Evolutionary conservation across 1,284 basidiomycete species (phyloP), one percentile per base, ranked within the genome.

Genomic region (Melampsora larici-populina): DNA sequence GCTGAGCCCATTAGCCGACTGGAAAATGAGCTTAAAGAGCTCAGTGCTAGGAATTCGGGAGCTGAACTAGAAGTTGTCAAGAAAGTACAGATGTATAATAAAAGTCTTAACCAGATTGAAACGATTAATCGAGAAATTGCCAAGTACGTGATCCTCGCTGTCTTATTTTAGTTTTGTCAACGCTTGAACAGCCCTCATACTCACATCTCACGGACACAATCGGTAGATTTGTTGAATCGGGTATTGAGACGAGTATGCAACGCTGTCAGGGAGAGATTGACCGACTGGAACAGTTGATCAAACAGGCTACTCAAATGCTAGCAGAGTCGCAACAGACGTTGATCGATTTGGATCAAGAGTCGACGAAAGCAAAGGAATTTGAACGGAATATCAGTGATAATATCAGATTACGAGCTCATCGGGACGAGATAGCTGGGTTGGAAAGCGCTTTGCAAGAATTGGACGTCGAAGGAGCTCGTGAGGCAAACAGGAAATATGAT

Each of bases 381-480:
- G 82, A 85, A 78, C 82, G 85, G 63, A 95, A 92, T 83, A 86
- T 97, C 80, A 89, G 90, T 79, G 91, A 94, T 83, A 99, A 98
- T 83, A 86, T 95, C 63, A 89, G 91, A 11, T 89, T 92, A 79
- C 87, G 93, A 70, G 88, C 88, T 81, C 86, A 94, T 64, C 86
- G 87, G 78, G 86, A 87, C 75, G 89, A 92, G 67, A 90, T 97
- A 26, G 85, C 86, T 33, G 86, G 86, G 0, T 89, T 91, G 13
- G 88, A 93, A 81, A 86, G 86, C 18, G 88, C 95, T 84, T 91
- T 97, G 75, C 89, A 89, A 36, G 85, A 86, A 17, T 87, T 89
- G 78, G 91, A 95, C 83, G 87, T 97, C 84, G 92, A 94, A 80
- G 89, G 88, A 78, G 92, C 92, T 2, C 90, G 89, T 13, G 90